Evolutionary conservation across 148 eudicot species (phyloP), one percentile per base, ranked within the genome.

Genomic region (Fagopyrum esculentum): DNA sequence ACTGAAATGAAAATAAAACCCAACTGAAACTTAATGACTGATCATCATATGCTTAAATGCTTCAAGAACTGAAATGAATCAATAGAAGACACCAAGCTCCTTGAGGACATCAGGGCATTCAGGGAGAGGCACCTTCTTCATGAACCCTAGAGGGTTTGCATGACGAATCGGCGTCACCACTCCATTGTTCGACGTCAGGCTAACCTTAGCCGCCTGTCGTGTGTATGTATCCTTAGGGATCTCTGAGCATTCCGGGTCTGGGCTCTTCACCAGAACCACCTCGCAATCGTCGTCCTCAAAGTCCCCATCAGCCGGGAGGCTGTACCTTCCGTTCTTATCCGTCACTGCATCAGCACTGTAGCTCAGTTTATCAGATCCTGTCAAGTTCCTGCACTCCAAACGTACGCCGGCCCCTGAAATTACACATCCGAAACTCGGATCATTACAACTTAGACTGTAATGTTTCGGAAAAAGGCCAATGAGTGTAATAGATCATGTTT

Each of bases 141-240:
- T 35, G 79, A 89, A 87, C 0, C 87, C 84, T 0, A 89, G 84
- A 64, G 93, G 86, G 66, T 85, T 87, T 15, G 86, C 89, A 3
- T 76, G 66, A 47, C 93, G 90, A 30, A 71, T 63, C 1, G 76
- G 63, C 8, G 79, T 63, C 5, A 84, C 79, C 47, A 85, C 83
- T 12, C 93, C 93, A 54, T 79, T 82, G 85, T 85, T 82, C 19
- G 76, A 43, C n/a, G 93, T 84, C 1, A 89, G 80, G 68, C 78
- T 71, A 2, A 89, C 66, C 74, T 69, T 81, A 22, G 93, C 81
- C 1, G 82, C 66, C n/a, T 43, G 46, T 5, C 68, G 68, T 2
- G 78, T 45, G 46, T 54, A 74, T 1, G 57, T 47, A 44, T 84
- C 85, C 3, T 43, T 60, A 1, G 83, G 78, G 30, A 82, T 64